Conservation (phyloP, 2,329 filamentous ascomycete species). For the Hymenoscyphus fraxineus region DNA sequence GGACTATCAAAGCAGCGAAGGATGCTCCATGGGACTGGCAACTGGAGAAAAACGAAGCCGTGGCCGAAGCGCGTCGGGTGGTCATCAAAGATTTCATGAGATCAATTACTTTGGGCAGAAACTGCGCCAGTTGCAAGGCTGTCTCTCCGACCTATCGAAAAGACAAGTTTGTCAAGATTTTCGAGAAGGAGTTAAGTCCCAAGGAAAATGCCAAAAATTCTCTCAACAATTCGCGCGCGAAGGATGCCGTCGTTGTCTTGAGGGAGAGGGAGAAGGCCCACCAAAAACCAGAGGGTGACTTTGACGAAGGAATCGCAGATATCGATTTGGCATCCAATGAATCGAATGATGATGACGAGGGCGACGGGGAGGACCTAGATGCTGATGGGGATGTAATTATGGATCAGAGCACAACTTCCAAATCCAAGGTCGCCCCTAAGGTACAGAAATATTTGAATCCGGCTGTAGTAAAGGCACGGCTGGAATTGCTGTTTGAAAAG, state of each 20-base stretch:
- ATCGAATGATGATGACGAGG: conserved; percentile 38
- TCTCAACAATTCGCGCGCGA: conserved; percentile 54
- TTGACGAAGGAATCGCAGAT: conserved; percentile 68
- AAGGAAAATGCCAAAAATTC: conserved; percentile 79
- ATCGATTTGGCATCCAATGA: conserved; percentile 51
- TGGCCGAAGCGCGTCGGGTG: conserved; percentile 69
- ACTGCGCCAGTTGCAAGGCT: conserved; percentile 64
- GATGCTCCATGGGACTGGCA: conserved; percentile 41
- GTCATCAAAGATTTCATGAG: conserved; percentile 79
- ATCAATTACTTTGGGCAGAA: conserved; percentile 64
- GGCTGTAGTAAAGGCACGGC: conserved; percentile 75
- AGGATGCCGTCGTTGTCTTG: conserved; percentile 36
- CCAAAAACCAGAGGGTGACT: conserved; percentile 30
- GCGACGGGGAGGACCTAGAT: conserved; percentile 46
- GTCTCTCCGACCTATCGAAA: conserved; percentile 83
- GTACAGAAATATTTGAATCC: conserved; percentile 74
- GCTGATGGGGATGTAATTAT: conserved; percentile 57
- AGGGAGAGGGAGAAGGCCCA: conserved; percentile 39
- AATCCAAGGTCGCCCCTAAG: conserved; percentile 38
- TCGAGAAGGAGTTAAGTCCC: conserved; percentile 70
- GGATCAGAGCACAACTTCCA: conserved; percentile 45
- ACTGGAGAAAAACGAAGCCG: conserved; percentile 72
- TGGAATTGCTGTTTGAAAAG: conserved; percentile 77
- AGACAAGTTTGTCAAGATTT: conserved; percentile 89
- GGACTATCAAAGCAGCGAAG: conserved; percentile 59